phyloP scores from a whole-genome alignment of 208 protist genomes.

The Crithidia mellificae region DNA sequence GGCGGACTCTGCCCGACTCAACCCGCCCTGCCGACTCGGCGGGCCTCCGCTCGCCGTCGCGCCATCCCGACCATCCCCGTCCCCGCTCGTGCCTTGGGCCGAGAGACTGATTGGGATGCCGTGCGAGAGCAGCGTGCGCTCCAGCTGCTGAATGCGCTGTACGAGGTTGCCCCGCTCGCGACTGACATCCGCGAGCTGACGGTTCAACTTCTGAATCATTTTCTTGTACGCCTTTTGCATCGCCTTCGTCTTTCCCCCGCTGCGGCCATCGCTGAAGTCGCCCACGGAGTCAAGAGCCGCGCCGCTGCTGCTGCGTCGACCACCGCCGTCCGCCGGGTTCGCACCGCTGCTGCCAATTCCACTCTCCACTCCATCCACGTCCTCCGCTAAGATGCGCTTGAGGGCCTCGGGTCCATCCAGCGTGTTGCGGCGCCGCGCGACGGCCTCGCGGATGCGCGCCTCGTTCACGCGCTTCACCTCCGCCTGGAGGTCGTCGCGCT shows the following conservation, averaged over 20 bases:
- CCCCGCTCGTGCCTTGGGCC: not conserved
- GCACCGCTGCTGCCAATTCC: not conserved
- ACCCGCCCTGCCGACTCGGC: not conserved
- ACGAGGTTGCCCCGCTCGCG: slow-evolving; percentile 38
- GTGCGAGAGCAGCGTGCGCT: slow-evolving; percentile 30
- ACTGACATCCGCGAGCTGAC: slow-evolving; percentile 59
- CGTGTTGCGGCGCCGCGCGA: slow-evolving; percentile 19
- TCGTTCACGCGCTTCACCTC: slow-evolving; percentile 53
- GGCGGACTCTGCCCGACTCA: not conserved
- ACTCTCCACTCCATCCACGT: slow-evolving; percentile 6
- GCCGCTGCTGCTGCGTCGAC: not conserved
- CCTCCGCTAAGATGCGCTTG: slow-evolving; percentile 33
- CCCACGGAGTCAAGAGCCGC: slow-evolving; percentile 3
- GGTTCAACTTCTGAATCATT: slow-evolving; percentile 61
- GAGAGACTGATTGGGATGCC: slow-evolving; percentile 16
- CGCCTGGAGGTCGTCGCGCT: slow-evolving; percentile 47
- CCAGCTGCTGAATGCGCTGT: slow-evolving; percentile 42
- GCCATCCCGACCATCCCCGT: slow-evolving; percentile 4
- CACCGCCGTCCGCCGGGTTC: not conserved
- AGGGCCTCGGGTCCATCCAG: slow-evolving; percentile 24
- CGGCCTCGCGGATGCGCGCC: slow-evolving; percentile 21
- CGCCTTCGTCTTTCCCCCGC: slow-evolving; percentile 20
- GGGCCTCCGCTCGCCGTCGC: slow-evolving; percentile 23
- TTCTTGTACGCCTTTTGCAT: slow-evolving; percentile 53
- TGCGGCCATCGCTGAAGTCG: slow-evolving; percentile 10